Evolutionary conservation across 106 monocot genomes (phyloP), one percentile per base, ranked within the genome.

Genomic region (Phalaenopsis equestris): DNA sequence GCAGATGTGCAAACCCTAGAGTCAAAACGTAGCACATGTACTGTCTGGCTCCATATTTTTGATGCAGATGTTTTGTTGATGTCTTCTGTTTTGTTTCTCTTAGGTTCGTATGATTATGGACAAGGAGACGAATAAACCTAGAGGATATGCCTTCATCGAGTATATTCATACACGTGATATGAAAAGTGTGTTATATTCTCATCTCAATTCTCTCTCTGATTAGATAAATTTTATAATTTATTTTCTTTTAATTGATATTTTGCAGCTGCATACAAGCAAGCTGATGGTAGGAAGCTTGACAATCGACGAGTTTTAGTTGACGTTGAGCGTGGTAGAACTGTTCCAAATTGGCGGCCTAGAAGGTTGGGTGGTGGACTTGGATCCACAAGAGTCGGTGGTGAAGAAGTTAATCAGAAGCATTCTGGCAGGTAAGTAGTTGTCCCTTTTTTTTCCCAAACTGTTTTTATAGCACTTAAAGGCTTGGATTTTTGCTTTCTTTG

Each of bases 341-440:
- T 99, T 61, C 91, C 94, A 67, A 93, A 99, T 81, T 99, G 98
- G 98, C 84, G 94, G 15, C 98, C 98, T 55, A 89, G 93, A 65
- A 92, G 98, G 57, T 83, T 99, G 75, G 98, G 98, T 80, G 98
- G 98, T 87, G 98, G 98, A 23, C 93, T 99, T 82, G 98, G 98
- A 58, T 93, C 98, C 64, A 93, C 92, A 42, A 89, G 98, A 64
- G 84, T 93, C 47, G 94, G 94, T 76, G 91, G 94, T 49, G 94
- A 91, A 87, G 92, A 94, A 70, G 79, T 87, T 75, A 89, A 89
- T 80, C 92, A 89, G 68, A 94, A 88, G 79, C 73, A 85, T 81
- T 88, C 90, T 82, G 88, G 88, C 52, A 88, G 94, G 92, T 92
- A 86, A 79, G 5, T 55, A 23, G 19, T 36, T 55, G 3, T n/a